Base-by-base conservation (phyloP, 148 eudicot species). In the Agrostemma githago region DNA sequence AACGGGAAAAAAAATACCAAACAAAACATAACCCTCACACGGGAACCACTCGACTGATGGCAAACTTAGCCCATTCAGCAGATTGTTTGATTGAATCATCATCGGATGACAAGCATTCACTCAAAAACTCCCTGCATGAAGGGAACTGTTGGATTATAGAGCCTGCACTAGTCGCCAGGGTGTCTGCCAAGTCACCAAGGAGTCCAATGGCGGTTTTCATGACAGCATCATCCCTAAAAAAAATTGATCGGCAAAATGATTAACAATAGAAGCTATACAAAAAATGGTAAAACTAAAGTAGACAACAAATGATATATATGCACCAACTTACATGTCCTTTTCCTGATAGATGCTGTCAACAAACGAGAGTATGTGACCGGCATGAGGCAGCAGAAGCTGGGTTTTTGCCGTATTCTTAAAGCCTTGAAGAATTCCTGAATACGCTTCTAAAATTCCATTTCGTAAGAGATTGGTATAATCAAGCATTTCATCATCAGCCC, bases 131-230 rank as follows among this genome's bases (percentile, higher is more conserved):
- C 80, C 83, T 84, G 87, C 88, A 85, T 20, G 96, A 87, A 69
- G 83, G 72, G 73, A 91, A 91, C 77, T 94, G 97, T 85, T 87
- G 96, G 79, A 94, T 91, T 73, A 94, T 79, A 74, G 97, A 83
- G 77, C 89, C 86, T 6, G 96, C 97, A 79, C 86, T 86, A 58
- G 81, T 78, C 73, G 93, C 98, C 66, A 94, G 88, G 26, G 98
- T 94, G 78, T 94, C 98, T 46, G 97, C 98, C 42, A 94, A 87
- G 85, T 94, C 98, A 76, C 98, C 97, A 65, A 94, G 97, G 69
- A 91, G 93, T 10, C 98, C 98, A 66, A 91, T 94, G 53, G 98
- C 93, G 74, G 91, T 87, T 82, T 91, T 91, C 93, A 88, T 89
- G 82, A 90, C 92, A 78, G 81, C 82, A 77, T 94, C 97, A 85